phyloP scores from a whole-genome alignment of 169 alveolate species.

The Eimeria acervulina region DNA sequence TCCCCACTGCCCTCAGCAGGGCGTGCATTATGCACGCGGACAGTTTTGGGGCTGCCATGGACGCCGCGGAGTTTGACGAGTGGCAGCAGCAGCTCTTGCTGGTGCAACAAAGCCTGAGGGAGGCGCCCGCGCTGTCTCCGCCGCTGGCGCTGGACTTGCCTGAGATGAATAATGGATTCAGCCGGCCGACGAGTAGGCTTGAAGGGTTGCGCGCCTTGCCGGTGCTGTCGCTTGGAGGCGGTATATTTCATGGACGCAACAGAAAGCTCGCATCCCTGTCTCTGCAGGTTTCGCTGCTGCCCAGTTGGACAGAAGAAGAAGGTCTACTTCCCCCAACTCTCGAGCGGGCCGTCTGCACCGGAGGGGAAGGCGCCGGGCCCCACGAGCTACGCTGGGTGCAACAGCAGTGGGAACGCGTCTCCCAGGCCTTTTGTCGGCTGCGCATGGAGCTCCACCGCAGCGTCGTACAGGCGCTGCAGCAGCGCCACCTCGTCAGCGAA shows the following conservation, averaged over 20 bases:
- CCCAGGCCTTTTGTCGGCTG: constrained; percentile 14
- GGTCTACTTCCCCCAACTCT: constrained; percentile 45
- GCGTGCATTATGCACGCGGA: constrained; percentile 67
- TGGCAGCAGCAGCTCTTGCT: constrained; percentile 77
- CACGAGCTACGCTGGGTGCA: constrained; percentile 33
- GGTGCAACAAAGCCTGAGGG: constrained; percentile 55
- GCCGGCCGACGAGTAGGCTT: neutral
- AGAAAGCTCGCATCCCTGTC: constrained; percentile 33
- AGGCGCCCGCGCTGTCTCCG: neutral
- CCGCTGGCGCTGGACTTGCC: constrained; percentile 6
- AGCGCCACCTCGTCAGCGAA: constrained; percentile 33
- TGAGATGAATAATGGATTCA: neutral
- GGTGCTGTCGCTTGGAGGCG: constrained; percentile 73
- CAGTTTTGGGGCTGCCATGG: constrained; percentile 60
- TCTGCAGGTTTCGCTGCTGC: constrained; percentile 66
- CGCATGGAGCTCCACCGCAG: constrained; percentile 59
- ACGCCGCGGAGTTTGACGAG: constrained; percentile 65
- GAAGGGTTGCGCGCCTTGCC: constrained; percentile 50
- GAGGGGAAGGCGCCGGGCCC: constrained; percentile 62
- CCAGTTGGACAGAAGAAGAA: constrained; percentile 68
- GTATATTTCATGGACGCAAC: constrained; percentile 57
- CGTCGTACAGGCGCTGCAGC: constrained; percentile 50
- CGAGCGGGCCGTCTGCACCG: constrained; percentile 64
- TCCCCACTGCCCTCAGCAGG: constrained; percentile 72
- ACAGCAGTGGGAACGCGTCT: constrained; percentile 62